Percentiles rank a stretch among this genome's conserved stretches.
phyloP scores from a whole-genome alignment of 116 monocot genomes.

The Trichopus zeylanicus region DNA sequence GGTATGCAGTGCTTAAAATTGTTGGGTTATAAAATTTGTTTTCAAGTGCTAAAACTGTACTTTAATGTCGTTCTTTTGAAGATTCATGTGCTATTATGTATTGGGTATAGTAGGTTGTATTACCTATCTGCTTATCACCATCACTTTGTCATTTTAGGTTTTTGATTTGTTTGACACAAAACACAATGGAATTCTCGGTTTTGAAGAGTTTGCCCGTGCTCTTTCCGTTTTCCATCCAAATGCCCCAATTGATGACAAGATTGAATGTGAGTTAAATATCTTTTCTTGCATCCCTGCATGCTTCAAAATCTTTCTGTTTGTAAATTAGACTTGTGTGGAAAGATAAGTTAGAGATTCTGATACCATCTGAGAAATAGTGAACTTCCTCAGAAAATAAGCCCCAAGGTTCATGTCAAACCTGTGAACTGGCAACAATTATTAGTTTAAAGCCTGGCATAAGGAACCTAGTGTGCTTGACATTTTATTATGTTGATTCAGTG shows the following conservation, averaged over 20 bases:
- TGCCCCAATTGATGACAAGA: conserved; percentile 77
- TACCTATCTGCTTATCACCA: background rate
- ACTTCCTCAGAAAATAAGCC: too few species aligned
- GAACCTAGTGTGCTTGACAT: too few species aligned
- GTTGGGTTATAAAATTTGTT: background rate
- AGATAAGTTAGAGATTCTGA: background rate
- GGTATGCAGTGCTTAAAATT: conserved; percentile 21
- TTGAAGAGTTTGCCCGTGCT: conserved; percentile 84
- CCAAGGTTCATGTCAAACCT: too few species aligned
- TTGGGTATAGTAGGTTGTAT: background rate
- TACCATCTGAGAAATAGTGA: background rate
- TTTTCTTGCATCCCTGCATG: background rate
- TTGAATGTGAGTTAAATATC: conserved; percentile 44
- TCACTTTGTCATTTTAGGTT: conserved; percentile 39
- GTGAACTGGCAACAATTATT: too few species aligned
- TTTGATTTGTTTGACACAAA: conserved; percentile 97
- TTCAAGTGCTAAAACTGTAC: background rate
- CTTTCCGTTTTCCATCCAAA: conserved; percentile 83
- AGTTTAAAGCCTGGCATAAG: too few species aligned
- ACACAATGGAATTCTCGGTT: conserved; percentile 86
- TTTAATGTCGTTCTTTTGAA: background rate
- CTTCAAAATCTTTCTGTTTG: background rate
- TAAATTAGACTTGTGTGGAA: background rate
- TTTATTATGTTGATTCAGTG: too few species aligned
- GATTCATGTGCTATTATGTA: background rate